Base-by-base conservation (phyloP, 257 asterid species). In the Penstemon newberryi region DNA sequence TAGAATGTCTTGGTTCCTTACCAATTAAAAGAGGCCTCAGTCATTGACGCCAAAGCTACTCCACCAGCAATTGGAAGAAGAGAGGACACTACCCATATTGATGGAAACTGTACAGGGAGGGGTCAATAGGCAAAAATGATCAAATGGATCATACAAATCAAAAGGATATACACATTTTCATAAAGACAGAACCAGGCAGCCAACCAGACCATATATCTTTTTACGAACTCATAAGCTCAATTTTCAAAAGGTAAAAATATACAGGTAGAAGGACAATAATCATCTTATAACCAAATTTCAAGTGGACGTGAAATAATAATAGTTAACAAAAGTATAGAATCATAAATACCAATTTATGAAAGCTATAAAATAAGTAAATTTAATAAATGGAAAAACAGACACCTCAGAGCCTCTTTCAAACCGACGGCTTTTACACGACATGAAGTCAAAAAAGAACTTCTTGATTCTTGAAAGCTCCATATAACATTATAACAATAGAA, bases 21-120 rank as follows among this genome's bases (percentile, higher is more conserved):
- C 97, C 99, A 94, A 70, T 93, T 89, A 66, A 93, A 90, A 46
- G 97, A 88, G 59, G 82, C 89, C 83, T 92, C 99, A 45, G 97
- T 88, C 80, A 93, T 63, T 11, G 99, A 93, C 25, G 97, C 97
- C 83, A 90, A 80, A 72, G 78, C 94, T 11, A 93, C 99, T 73
- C 99, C 97, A 77, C 97, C 99, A 67, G 85, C 96, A 18, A 93
- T 80, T 38, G 97, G 99, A 41, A 93, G 4, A 75, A 93, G 96
- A 44, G 99, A 93, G n/a, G 92, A 76, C 61, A 90, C 80, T 9
- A 93, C 96, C 96, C 96, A 93, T 60, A 88, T 5, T 6, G 96
- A 76, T 39, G 98, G 98, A 60, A 79, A 73, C 98, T 92, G 88
- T 66, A 41, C 42, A 75, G 58, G 57, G 65, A 78, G 10, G 55